phyloP scores from a whole-genome alignment of 208 protist genomes.

The Acanthamoeba healyi region DNA sequence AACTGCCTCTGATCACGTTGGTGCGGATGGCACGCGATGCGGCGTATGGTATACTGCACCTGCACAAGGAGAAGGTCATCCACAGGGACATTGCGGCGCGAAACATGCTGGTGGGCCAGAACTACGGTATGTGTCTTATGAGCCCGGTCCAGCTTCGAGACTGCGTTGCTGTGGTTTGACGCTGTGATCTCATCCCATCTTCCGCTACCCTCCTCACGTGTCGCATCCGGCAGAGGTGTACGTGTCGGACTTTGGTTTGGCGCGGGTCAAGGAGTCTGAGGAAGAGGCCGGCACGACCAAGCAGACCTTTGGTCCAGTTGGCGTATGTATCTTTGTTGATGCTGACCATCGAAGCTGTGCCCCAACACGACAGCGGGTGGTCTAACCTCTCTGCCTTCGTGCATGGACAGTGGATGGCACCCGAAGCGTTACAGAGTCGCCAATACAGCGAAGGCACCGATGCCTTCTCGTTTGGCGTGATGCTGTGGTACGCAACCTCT shows the following conservation, averaged over 20 bases:
- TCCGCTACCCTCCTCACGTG: too few relatives aligned
- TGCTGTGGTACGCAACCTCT: constrained; percentile 14
- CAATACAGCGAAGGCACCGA: constrained; percentile 40
- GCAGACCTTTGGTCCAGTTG: constrained; percentile 47
- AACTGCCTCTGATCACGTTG: constrained; percentile 50
- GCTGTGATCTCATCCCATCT: neutral
- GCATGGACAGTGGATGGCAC: constrained; percentile 59
- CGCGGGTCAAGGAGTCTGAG: neutral
- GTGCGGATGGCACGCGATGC: constrained; percentile 42
- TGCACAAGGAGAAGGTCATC: constrained; percentile 65
- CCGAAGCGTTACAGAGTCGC: neutral
- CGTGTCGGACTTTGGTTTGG: constrained; percentile 61
- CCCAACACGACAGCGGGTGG: too few relatives aligned
- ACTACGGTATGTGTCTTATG: neutral
- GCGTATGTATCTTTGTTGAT: neutral
- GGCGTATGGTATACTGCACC: constrained; percentile 36
- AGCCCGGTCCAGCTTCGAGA: too few relatives aligned
- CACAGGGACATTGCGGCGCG: constrained; percentile 58
- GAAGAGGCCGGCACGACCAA: neutral
- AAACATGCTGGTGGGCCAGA: constrained; percentile 54
- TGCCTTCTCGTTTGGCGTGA: constrained; percentile 67
- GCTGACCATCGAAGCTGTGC: too few relatives aligned
- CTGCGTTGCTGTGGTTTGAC: too few relatives aligned
- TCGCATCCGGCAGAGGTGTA: constrained; percentile 72
- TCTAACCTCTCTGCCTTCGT: neutral